Base-by-base conservation (phyloP, 2,329 filamentous ascomycete genomes). In the Alternaria metachromatica region DNA sequence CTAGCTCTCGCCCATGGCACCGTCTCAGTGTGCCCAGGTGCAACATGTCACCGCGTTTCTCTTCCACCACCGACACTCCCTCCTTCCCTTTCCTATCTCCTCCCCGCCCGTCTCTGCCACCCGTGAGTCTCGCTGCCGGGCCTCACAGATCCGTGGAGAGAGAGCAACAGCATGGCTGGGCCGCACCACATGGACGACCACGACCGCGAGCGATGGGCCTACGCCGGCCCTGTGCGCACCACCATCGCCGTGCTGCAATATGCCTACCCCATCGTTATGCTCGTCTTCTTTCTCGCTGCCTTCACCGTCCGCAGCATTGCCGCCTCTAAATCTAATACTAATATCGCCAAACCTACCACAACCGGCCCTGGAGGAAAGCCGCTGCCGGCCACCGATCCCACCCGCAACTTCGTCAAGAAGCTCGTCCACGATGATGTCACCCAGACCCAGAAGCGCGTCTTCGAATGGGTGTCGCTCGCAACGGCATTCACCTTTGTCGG, bases 351-450 rank as follows among this genome's bases (percentile, higher is more conserved):
- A 72, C 76, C 81, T 45, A 78, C 81, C 63, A 86, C 87, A 68
- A 89, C 86, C 57, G 94, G 94, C n/a, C 94, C 94, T 1, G 94
- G 93, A 60, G 95, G 94, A 70, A 94, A 96, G 79, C 93, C 93
- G 33, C 84, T 97, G 58, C 94, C 93, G 63, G 91, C 89, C 76
- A 88, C 80, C 75, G 83, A 81, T 72, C 81, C 79, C 67, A 80
- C 77, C 55, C 78, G 71, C 72, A 75, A 80, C 73, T 72, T 76
- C 61, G 75, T 84, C 77, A 82, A 83, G 67, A 83, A 84, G 72
- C 80, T 82, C 64, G 78, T 78, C 55, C 78, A 81, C 66, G 81
- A 81, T 64, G 85, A 88, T 70, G 89, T 93, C 78, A 90, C 89
- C 65, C 86, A 84, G n/a, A 83, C 85, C 50, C 85, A 89, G 70